Base-by-base conservation (phyloP, 805 yeast species). In the Grigorovia humatica region DNA sequence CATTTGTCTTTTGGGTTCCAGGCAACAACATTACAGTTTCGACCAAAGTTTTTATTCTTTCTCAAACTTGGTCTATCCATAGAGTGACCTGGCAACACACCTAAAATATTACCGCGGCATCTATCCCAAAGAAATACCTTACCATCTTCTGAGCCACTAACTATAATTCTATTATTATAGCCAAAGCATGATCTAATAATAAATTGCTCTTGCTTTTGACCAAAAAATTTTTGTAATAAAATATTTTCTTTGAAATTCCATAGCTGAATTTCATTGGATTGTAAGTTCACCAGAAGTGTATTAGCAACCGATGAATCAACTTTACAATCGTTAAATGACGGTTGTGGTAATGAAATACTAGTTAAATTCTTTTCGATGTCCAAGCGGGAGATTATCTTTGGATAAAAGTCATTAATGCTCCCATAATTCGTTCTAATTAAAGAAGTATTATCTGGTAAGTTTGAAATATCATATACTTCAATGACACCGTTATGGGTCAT, bases 91-190 rank as follows among this genome's bases (percentile, higher is more conserved):
- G 60, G 51, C 35, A 66, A 32, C 5, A 66, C 69, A 17, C 69
- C 69, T 3, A 89, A 69, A 23, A 87, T 71, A 52, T 82, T 81
- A 6, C 93, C 89, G 27, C 81, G 81, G 47, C 75, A 74, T 19
- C 83, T 73, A 60, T 85, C 85, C 95, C 96, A 88, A 1, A 89
- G 71, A 63, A 82, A 88, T 3, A 87, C 74, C 50, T 76, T 72
- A 0, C 88, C 88, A 65, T 89, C 95, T 61, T 86, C 95, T 46
- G 90, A 80, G 0, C 96, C 96, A 57, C 88, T 80, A n/a, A 83
- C 69, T 0, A 88, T 77, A 48, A 86, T 70, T 55, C 82, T 81
- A 57, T 86, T 91, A 54, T 79, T 74, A 52, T 76, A 74, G 0
- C 95, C 95, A 63, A 88, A 82, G 57, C 88, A 77, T 1, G 95